These are phyloP conservation scores for Breynia disticha DNA, from an alignment of 441 rosid genomes.

Conservation along the genomic window DNA sequence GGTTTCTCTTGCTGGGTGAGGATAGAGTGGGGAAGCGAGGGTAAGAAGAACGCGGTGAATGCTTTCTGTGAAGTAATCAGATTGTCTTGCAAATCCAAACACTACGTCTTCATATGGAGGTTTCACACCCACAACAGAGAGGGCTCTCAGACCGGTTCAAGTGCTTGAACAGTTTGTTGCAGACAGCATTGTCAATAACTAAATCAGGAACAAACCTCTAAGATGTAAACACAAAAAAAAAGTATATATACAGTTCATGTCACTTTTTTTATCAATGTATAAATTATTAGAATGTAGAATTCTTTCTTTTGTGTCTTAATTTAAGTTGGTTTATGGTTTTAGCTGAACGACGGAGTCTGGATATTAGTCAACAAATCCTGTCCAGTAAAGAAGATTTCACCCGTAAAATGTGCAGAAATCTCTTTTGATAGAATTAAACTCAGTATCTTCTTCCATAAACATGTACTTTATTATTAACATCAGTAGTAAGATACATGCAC, in stretches of 20 bases:
- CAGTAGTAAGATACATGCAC: neutral
- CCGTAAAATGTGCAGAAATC: too few species aligned
- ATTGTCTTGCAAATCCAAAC: conserved; percentile 52
- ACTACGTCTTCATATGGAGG: conserved; percentile 68
- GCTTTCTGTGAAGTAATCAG: conserved; percentile 67
- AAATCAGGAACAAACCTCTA: neutral
- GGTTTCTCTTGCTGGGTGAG: conserved; percentile 86
- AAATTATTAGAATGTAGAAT: neutral
- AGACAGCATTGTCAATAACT: neutral
- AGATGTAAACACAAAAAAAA: conserved; percentile 9
- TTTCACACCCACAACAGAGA: conserved; percentile 37
- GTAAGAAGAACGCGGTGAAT: conserved; percentile 32
- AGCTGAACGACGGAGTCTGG: too few species aligned
- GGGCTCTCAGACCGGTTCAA: conserved; percentile 24
- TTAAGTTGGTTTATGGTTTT: too few species aligned
- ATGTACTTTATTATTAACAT: neutral
- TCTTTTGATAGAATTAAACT: neutral
- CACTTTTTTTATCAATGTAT: conserved; percentile 9
- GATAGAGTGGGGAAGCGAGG: conserved; percentile 68
- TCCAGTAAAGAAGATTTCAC: too few species aligned
- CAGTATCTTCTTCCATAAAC: neutral
- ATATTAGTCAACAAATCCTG: too few species aligned
- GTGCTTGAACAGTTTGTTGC: conserved; percentile 17
- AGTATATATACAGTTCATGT: conserved; percentile 6
- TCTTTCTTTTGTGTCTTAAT: too few species aligned